A percentile compares a stretch with the other conserved stretches of the same genome.
Conservation (phyloP, 2,329 filamentous ascomycete species). For the Ilyonectria sp. region DNA sequence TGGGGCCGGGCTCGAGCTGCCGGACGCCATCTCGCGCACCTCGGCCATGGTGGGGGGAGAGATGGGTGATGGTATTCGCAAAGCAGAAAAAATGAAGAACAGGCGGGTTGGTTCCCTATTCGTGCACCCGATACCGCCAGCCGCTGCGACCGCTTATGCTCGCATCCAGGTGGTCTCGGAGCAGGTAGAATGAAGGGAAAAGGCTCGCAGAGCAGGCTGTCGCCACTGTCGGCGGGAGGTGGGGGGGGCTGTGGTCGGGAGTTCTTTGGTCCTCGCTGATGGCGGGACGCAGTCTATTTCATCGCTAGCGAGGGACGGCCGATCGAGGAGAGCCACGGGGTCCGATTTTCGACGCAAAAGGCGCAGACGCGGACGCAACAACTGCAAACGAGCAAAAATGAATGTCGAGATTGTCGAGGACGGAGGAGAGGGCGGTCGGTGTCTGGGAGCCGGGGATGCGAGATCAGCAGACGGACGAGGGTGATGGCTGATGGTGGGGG, state of each 20-base stretch:
- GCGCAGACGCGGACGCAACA: conserved; percentile 18
- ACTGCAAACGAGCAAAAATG: conserved; percentile 20
- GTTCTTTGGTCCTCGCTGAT: conserved; percentile 33
- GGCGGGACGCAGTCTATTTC: conserved; percentile 42
- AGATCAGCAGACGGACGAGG: conserved; percentile 46
- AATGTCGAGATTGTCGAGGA: conserved; percentile 33
- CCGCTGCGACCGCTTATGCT: neutral
- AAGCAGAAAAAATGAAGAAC: neutral
- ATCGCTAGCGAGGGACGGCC: conserved; percentile 37
- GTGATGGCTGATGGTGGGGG: conserved; percentile 39
- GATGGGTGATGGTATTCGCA: conserved; percentile 21
- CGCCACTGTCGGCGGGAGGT: conserved; percentile 33
- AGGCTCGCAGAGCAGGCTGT: conserved; percentile 20
- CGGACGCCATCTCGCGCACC: conserved; percentile 43
- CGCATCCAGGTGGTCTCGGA: conserved; percentile 15
- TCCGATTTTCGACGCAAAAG: conserved; percentile 18
- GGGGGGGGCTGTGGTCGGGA: conserved; percentile 26
- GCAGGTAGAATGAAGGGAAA: neutral
- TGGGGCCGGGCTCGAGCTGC: conserved; percentile 46
- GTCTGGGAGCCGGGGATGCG: conserved; percentile 30
- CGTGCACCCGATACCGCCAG: conserved; percentile 8
- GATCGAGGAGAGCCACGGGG: conserved; percentile 16
- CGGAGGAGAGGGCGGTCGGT: conserved; percentile 24
- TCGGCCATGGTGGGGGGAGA: conserved; percentile 42
- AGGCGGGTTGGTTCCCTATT: conserved; percentile 1